phyloP scores from a whole-genome alignment of 306 rosid genomes.

The Cicer arietinum region DNA sequence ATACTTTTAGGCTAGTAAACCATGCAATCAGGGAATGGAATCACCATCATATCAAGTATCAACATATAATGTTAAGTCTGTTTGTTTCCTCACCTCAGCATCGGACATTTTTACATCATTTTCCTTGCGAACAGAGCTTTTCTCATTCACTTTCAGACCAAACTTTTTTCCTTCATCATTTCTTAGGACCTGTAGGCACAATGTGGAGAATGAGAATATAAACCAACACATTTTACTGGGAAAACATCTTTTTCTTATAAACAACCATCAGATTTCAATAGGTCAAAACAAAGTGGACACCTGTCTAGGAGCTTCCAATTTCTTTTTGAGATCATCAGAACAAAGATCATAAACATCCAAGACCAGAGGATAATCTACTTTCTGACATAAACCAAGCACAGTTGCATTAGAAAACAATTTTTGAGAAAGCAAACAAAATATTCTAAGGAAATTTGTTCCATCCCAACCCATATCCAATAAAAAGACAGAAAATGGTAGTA shows the following conservation, averaged over 20 bases:
- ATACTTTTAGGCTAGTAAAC: conserved; percentile 12
- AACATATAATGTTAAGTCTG: conserved; percentile 30
- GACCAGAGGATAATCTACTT: conserved; percentile 96
- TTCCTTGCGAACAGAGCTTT: conserved; percentile 64
- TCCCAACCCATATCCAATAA: neutral
- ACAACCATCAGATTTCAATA: conserved; percentile 37
- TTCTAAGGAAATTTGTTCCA: conserved; percentile 10
- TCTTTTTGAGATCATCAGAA: conserved; percentile 85
- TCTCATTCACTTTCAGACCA: conserved; percentile 78
- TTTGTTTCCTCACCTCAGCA: conserved; percentile 67
- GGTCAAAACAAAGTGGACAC: conserved; percentile 49
- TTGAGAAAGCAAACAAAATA: conserved; percentile 29
- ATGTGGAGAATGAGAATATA: conserved; percentile 39
- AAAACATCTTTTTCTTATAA: conserved; percentile 1
- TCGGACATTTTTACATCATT: conserved; percentile 78
- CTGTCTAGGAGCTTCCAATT: conserved; percentile 85
- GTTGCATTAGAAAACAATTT: conserved; percentile 23
- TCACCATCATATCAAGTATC: conserved; percentile 15
- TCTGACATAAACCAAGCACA: conserved; percentile 61
- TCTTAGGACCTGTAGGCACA: conserved; percentile 62
- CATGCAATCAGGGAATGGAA: conserved; percentile 4
- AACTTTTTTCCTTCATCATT: conserved; percentile 89
- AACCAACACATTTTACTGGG: conserved; percentile 11
- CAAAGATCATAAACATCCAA: conserved; percentile 94
- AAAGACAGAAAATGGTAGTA: conserved; percentile 12